A percentile compares a stretch with the other conserved stretches of the same genome.
phyloP scores from a whole-genome alignment of 371 early-diverging fungal genomes.

The Umbelopsis sp. region DNA sequence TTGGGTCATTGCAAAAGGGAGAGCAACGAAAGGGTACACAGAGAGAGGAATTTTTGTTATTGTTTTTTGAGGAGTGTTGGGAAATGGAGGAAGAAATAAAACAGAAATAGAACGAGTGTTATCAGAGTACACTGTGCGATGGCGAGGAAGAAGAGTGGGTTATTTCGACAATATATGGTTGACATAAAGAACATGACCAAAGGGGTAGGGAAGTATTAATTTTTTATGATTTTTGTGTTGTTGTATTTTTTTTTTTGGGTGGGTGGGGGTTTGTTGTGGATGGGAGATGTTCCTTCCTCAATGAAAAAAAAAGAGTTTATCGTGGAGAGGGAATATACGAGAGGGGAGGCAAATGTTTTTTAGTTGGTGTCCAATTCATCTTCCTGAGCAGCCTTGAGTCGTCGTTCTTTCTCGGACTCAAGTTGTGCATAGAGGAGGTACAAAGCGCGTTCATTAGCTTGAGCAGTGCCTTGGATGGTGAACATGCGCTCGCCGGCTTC shows the following conservation, averaged over 20 bases:
- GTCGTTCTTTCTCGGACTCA: conserved; percentile 84
- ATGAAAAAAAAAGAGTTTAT: conserved; percentile 6
- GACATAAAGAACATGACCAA: background rate
- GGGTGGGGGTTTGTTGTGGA: background rate
- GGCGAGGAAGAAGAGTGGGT: background rate
- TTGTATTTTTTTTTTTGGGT: background rate
- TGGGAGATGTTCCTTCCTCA: background rate
- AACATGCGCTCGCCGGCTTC: conserved; percentile 84
- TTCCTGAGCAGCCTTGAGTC: conserved; percentile 53
- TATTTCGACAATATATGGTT: conserved; percentile 7
- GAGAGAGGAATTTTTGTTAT: background rate
- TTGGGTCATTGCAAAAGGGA: background rate
- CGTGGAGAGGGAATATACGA: conserved; percentile 2
- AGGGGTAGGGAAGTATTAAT: background rate
- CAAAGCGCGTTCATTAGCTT: conserved; percentile 86
- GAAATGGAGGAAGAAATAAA: background rate
- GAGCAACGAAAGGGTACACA: background rate
- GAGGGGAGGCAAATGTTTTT: background rate
- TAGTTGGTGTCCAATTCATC: conserved; percentile 23
- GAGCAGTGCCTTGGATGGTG: conserved; percentile 86
- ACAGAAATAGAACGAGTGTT: background rate
- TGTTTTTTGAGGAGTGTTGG: background rate
- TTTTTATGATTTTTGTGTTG: background rate
- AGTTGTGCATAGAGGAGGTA: conserved; percentile 86
- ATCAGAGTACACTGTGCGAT: background rate